A percentile compares a stretch with the other conserved stretches of the same genome.
phyloP scores from a whole-genome alignment of 2,329 filamentous ascomycete species.

The Diplocarpon rosae region DNA sequence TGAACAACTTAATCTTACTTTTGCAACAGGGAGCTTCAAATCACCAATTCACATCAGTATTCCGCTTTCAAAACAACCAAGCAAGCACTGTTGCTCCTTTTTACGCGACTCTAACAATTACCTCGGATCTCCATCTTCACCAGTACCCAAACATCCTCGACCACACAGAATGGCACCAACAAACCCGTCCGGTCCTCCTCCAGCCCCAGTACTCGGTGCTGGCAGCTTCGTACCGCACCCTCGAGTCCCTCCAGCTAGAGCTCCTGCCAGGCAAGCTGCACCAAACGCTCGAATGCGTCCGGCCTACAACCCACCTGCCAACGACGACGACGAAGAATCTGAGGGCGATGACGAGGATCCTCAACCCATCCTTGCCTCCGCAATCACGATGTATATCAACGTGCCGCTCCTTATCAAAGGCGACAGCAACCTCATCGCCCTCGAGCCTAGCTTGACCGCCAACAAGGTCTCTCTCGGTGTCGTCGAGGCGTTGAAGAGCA shows the following conservation, averaged over 20 bases:
- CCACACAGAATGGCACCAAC: background rate
- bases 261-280: background rate
- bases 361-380: slow-evolving; percentile 26
- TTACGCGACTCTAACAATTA: background rate
- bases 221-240: background rate
- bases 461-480: slow-evolving; percentile 34
- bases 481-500: slow-evolving; percentile 34
- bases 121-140: background rate
- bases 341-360: slow-evolving; percentile 4
- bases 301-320: slow-evolving; percentile 1
- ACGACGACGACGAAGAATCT: slow-evolving; percentile 14
- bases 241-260: background rate
- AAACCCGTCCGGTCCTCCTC: background rate
- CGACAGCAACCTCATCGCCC: slow-evolving; percentile 36
- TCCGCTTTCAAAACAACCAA: no score
- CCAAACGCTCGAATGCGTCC: background rate
- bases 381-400: slow-evolving; percentile 38
- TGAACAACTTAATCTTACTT: no score
- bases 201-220: slow-evolving; percentile 2
- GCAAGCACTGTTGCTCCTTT: no score
- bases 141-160: background rate
- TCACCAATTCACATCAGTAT: no score
- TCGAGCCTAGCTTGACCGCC: slow-evolving; percentile 32
- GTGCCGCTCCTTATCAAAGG: slow-evolving; percentile 36
- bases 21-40: no score